Base-by-base conservation (phyloP, 202 grass and related monocot genomes). In the Bolboschoenoplectus hybrid region DNA sequence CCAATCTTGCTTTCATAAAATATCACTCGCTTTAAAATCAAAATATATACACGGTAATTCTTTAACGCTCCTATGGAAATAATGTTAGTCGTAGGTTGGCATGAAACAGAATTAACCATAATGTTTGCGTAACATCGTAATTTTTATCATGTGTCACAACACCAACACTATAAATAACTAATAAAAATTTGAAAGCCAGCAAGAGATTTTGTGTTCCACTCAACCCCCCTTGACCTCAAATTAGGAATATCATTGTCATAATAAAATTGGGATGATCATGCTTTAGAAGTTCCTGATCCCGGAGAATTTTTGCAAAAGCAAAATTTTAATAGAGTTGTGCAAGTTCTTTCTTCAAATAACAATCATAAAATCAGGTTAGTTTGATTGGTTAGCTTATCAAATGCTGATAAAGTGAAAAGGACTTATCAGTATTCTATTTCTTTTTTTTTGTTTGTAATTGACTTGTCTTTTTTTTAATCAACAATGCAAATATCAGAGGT, bases 341-440 rank as follows among this genome's bases (percentile, higher is more conserved):
- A 80, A 58, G 36, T 80, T 60, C 53, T 58, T 60, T 79, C 53
- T 80, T 80, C 75, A 19, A 58, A 40, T 13, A 5, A 57, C 14
- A 50, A 79, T 79, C 74, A 79, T 41, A 6, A 17, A 14, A 39
- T 80, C 53, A 60, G 75, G 75, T 80, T 60, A 80, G 53, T 41
- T 41, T 80, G 34, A 79, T 78, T 79, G 32, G 19, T 43, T 80
- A 57, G 26, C 74, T 78, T 78, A 57, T 43, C 7, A 43, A 38
- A 60, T 80, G 51, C 75, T 80, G 75, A 80, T 60, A 80, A 60
- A 60, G 53, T n/a, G 47, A 80, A 58, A 80, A 80, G 3, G 53
- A n/a, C 53, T 58, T 80, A 4, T 80, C 36, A 60, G 6, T 57
- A 56, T 9, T 14, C 55, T 76, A 16, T 41, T 39, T 14, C 2